These are phyloP conservation scores for Fistulifera solaris DNA, from an alignment of 108 stramenopile genomes.

Conservation along the genomic window DNA sequence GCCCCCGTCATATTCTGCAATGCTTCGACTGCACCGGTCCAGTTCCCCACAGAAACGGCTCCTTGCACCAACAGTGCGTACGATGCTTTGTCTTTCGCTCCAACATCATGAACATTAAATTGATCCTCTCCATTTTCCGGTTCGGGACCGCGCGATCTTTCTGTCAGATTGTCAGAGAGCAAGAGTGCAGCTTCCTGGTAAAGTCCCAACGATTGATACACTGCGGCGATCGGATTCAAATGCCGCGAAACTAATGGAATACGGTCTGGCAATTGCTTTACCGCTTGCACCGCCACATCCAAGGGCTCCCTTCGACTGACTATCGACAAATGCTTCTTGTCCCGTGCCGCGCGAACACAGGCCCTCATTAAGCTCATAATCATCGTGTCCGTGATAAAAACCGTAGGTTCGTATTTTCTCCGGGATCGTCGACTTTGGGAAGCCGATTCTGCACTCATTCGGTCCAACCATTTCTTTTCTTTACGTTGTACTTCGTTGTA, in stretches of 20 bases:
- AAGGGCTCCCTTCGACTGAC: slow-evolving; percentile 38
- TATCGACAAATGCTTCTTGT: slow-evolving; percentile 11
- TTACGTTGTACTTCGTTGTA: slow-evolving; percentile 35
- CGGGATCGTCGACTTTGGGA: not conserved
- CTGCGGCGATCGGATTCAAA: slow-evolving; percentile 56
- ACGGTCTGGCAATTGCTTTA: slow-evolving; percentile 24
- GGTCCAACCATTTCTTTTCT: slow-evolving; percentile 1
- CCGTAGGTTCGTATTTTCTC: not conserved
- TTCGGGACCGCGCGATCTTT: slow-evolving; percentile 43
- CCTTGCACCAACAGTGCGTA: slow-evolving; percentile 67
- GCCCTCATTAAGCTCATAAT: slow-evolving; percentile 42
- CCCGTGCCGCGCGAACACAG: slow-evolving; percentile 37
- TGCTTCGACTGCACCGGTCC: slow-evolving; percentile 51
- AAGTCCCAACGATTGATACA: slow-evolving; percentile 48
- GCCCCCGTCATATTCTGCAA: slow-evolving; percentile 59
- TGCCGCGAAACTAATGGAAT: slow-evolving; percentile 33
- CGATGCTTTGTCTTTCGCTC: slow-evolving; percentile 62
- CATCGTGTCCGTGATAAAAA: slow-evolving; percentile 64
- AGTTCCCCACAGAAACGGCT: slow-evolving; percentile 53
- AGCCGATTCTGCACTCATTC: not conserved
- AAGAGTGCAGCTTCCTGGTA: slow-evolving; percentile 30
- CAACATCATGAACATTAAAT: slow-evolving; percentile 39
- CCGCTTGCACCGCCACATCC: slow-evolving; percentile 41
- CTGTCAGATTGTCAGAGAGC: slow-evolving; percentile 36
- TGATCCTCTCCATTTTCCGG: slow-evolving; percentile 29